A percentile compares a stretch with the other conserved stretches of the same genome.
Conservation (phyloP, 306 rosid species). For the Bauhinia variegata region DNA sequence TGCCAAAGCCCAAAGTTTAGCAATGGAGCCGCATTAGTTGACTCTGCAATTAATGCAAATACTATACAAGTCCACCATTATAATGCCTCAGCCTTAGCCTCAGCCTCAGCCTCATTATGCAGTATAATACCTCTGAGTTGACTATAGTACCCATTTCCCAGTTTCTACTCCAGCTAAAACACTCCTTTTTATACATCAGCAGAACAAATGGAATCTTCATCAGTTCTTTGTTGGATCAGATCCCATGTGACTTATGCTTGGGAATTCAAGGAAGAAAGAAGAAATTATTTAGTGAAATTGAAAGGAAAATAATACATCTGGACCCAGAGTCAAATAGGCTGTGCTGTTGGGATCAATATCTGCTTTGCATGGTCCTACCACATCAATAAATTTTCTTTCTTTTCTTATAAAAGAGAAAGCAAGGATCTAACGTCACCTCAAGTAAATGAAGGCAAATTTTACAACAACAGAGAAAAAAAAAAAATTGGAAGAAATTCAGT, state of each 20-base stretch:
- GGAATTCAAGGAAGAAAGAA: neutral
- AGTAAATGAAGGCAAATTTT: constrained; percentile 37
- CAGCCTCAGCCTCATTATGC: no score
- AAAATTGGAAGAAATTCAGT: constrained; percentile 34
- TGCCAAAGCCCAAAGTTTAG: constrained; percentile 41
- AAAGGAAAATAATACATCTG: constrained; percentile 28
- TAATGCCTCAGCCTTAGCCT: no score
- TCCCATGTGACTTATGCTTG: neutral
- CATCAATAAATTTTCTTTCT: constrained; percentile 40
- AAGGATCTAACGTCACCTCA: constrained; percentile 85
- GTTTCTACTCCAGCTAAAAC: no score
- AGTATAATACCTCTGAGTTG: constrained; percentile 37
- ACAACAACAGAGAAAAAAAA: constrained; percentile 21
- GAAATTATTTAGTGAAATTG: neutral
- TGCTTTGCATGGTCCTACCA: constrained; percentile 62
- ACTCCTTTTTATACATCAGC: no score
- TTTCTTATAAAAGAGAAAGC: constrained; percentile 54
- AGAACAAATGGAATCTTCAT: constrained; percentile 27
- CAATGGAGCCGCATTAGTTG: constrained; percentile 64
- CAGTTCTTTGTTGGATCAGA: constrained; percentile 8
- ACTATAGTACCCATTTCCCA: no score
- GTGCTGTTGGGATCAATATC: constrained; percentile 50
- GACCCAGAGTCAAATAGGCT: constrained; percentile 39
- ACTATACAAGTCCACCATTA: constrained; percentile 22
- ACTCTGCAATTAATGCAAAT: no score